These are phyloP conservation scores for Gynochthodes officinalis DNA, from an alignment of 257 asterid species.

Conservation along the genomic window DNA sequence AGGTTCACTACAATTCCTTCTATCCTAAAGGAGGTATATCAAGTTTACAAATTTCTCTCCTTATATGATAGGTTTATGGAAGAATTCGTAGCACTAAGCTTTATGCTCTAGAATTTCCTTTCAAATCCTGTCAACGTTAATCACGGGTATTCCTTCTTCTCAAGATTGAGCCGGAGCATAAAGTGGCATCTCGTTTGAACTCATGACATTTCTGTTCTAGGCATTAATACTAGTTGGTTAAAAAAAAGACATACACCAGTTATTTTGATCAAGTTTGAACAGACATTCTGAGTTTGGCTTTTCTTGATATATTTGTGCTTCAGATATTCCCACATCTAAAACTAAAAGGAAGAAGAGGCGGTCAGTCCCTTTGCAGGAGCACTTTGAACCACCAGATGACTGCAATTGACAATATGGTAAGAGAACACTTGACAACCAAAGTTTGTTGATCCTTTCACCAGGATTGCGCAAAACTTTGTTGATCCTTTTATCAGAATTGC, in stretches of 20 bases:
- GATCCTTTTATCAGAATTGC: too few species aligned
- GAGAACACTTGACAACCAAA: neutral
- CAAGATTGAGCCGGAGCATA: neutral
- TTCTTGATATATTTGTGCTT: conserved; percentile 13
- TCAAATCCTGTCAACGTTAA: neutral
- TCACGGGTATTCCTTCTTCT: neutral
- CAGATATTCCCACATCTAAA: conserved; percentile 55
- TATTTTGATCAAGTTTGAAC: neutral
- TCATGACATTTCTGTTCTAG: neutral
- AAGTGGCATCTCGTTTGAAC: conserved; percentile 1
- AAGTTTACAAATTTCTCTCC: neutral
- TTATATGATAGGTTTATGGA: neutral
- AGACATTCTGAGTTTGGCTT: neutral
- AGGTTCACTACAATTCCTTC: conserved; percentile 96
- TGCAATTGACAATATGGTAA: conserved; percentile 43
- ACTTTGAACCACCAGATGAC: conserved; percentile 47
- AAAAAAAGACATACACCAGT: neutral
- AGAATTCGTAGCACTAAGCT: neutral
- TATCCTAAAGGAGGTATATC: conserved; percentile 84
- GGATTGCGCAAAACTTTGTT: too few species aligned
- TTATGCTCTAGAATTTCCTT: neutral
- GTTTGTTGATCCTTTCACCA: neutral
- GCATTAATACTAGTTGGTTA: neutral
- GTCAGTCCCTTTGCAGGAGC: conserved; percentile 50
- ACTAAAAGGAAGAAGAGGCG: conserved; percentile 62